Evolutionary conservation across 495 filamentous ascomycete genomes (phyloP), one percentile per base, ranked within the genome.

Genomic region (Penicillium cinerascens): DNA sequence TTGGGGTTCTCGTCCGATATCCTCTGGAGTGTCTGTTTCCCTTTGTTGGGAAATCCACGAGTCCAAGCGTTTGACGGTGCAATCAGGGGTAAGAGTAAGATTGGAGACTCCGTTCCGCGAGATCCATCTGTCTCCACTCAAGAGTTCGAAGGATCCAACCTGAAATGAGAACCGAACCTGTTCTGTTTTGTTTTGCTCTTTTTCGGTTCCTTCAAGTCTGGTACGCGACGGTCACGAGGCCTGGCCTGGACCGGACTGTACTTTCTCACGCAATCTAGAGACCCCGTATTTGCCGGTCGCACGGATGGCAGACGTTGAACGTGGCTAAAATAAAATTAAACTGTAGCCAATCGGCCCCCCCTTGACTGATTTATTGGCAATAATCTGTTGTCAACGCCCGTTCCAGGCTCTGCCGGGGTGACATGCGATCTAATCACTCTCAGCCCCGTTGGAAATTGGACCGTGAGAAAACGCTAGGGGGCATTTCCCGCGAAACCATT

Each of bases 91-190:
- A 37, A 42, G 42, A 44, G 48, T n/a, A 22, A 60, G 40, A 54
- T 33, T 29, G 42, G 58, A 44, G 37, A 42, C 21, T 29, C 54
- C 42, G 47, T 44, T 44, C 42, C 40, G 46, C 43, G 36, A 59
- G 55, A 53, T 55, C 62, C 59, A 65, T 63, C 44, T 49, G 54
- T 66, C 56, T 42, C 63, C 63, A 65, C 63, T 27, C 11, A 27
- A 44, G 43, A 56, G 52, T 44, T 58, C 35, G 26, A 23, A 29
- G 23, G 25, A 23, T 23, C 38, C 45, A 46, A 41, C 16, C 20
- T 8, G 44, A 51, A 23, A 51, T 52, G 44, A 37, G 33, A 16
- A 38, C 52, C 49, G 37, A 49, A 43, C 26, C 44, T 29, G 25
- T 11, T 26, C 15, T 40, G 27, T 47, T 48, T 27, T 15, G 55